phyloP scores from a whole-genome alignment of 208 protist genomes.

The Vickermania ingenoplastis region DNA sequence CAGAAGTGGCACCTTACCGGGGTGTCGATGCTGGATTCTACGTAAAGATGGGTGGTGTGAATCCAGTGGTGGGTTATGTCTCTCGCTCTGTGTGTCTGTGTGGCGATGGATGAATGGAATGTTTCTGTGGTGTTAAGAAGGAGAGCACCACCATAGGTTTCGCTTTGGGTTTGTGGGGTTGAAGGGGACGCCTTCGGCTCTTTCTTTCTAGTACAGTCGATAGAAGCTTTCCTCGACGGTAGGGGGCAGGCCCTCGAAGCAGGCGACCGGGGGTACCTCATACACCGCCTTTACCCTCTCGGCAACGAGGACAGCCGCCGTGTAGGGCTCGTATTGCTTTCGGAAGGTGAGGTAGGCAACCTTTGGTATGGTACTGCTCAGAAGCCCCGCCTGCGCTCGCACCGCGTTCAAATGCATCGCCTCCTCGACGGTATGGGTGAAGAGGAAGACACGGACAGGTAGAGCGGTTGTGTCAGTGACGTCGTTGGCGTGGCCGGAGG shows the following conservation, averaged over 20 bases:
- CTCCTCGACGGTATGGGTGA: constrained; percentile 39
- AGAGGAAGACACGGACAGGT: constrained; percentile 61
- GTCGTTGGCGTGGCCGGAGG: not conserved
- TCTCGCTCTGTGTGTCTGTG: too few relatives aligned
- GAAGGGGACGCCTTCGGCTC: too few relatives aligned
- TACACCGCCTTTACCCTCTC: constrained; percentile 30
- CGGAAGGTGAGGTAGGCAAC: constrained; percentile 57
- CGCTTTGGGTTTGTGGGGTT: too few relatives aligned
- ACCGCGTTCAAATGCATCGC: constrained; percentile 76
- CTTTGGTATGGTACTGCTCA: constrained; percentile 21
- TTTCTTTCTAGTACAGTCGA: constrained; percentile 17
- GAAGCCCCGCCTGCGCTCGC: constrained; percentile 22
- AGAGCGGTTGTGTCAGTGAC: constrained; percentile 3
- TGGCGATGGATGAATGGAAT: too few relatives aligned
- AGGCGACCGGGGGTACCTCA: constrained; percentile 42
- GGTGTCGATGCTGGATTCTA: not conserved
- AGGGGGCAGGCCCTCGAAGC: constrained; percentile 34
- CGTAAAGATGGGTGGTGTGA: not conserved
- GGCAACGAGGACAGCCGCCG: constrained; percentile 16
- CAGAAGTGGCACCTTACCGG: too few relatives aligned
- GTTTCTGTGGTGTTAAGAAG: too few relatives aligned
- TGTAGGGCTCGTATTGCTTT: constrained; percentile 25
- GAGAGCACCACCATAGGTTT: too few relatives aligned
- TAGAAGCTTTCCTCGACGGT: constrained; percentile 24
- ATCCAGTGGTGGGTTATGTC: too few relatives aligned